Conservation (phyloP, 768 basidiomycete genomes). For the Floccularia luteovirens region DNA sequence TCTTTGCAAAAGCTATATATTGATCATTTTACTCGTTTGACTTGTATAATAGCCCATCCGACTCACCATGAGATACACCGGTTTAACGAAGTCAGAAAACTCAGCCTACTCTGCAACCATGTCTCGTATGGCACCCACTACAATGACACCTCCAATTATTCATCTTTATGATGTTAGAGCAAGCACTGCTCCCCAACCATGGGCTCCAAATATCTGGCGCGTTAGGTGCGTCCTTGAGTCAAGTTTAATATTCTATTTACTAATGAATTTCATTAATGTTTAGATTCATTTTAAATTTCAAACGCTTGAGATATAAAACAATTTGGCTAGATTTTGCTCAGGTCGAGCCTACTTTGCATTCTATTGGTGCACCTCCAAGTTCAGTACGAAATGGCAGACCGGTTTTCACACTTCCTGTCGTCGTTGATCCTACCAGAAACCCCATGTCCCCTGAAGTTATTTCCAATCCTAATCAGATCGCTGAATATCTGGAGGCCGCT, state of each 20-base stretch:
- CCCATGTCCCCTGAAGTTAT: constrained; percentile 40
- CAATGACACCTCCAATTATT: constrained; percentile 35
- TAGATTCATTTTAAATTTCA: constrained; percentile 74
- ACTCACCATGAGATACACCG: background rate
- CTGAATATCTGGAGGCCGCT: constrained; percentile 61
- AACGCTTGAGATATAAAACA: constrained; percentile 63
- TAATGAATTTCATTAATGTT: background rate
- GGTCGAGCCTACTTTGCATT: constrained; percentile 51
- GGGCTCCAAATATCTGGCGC: constrained; percentile 74
- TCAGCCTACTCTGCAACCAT: too few species aligned
- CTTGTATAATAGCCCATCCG: background rate
- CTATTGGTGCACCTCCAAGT: constrained; percentile 54
- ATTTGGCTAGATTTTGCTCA: constrained; percentile 66
- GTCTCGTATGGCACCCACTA: constrained; percentile 10
- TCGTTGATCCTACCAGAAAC: constrained; percentile 50
- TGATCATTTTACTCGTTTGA: too few species aligned
- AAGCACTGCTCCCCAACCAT: constrained; percentile 54
- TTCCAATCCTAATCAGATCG: constrained; percentile 54
- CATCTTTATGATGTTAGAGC: constrained; percentile 64
- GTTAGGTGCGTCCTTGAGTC: constrained; percentile 37
- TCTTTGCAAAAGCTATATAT: too few species aligned
- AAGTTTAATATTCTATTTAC: background rate
- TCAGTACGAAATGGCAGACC: constrained; percentile 49
- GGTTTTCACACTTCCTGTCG: constrained; percentile 62
- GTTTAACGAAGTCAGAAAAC: too few species aligned